phyloP scores from a whole-genome alignment of 441 rosid genomes.

The Euphorbia celastroides region DNA sequence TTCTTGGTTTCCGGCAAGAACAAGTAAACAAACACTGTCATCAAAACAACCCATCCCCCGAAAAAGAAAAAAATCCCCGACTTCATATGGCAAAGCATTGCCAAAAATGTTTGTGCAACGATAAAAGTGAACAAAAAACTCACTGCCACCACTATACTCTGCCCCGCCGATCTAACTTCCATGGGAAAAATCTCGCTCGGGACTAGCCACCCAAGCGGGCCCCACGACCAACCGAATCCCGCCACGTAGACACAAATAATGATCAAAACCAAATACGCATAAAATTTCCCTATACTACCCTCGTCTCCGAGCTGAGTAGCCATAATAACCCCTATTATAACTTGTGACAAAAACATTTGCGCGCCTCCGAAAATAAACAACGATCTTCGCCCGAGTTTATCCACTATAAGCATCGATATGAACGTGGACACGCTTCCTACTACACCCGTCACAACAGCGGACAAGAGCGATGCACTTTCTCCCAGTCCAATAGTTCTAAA shows the following conservation, averaged over 20 bases:
- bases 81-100: slow-evolving; percentile 60
- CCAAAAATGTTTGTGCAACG: slow-evolving; percentile 48
- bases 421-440: slow-evolving; percentile 50
- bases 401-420: slow-evolving; percentile 52
- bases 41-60: slow-evolving; percentile 51
- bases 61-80: slow-evolving; percentile 62
- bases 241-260: slow-evolving; percentile 49
- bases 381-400: slow-evolving; percentile 56
- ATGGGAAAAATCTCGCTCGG: slow-evolving; percentile 67
- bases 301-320: slow-evolving; percentile 37
- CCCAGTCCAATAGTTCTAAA: slow-evolving; percentile 75
- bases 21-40: slow-evolving; percentile 48
- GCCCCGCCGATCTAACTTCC: slow-evolving; percentile 65
- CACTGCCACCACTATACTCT: slow-evolving; percentile 55
- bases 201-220: slow-evolving; percentile 66
- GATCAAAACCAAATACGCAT: slow-evolving; percentile 41
- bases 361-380: slow-evolving; percentile 59
- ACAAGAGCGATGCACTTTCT: slow-evolving; percentile 51
- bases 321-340: slow-evolving; percentile 40
- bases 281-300: slow-evolving; percentile 38
- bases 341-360: slow-evolving; percentile 61
- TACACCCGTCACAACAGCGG: slow-evolving; percentile 49
- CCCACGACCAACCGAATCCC: slow-evolving; percentile 78
- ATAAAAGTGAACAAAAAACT: slow-evolving; percentile 49
- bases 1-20: slow-evolving; percentile 70